Evolutionary conservation across 2,329 filamentous ascomycete species (phyloP).

Genomic region (Cordyceps cicadae): DNA sequence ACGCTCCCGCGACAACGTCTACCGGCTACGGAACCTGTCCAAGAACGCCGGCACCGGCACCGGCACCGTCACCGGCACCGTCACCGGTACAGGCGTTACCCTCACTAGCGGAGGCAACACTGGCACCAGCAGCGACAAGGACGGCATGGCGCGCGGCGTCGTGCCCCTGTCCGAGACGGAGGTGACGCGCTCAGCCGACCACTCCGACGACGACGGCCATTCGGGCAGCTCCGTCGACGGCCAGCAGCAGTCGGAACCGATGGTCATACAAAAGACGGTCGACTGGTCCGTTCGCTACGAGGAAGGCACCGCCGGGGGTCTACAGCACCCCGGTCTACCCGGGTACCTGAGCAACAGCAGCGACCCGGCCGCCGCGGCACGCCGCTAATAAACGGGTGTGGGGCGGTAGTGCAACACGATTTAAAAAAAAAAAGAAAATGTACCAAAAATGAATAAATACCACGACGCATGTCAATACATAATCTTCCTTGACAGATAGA

Average conservation of each 20-base stretch:
- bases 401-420: too few species aligned
- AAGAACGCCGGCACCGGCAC: background rate
- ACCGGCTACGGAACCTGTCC: slow-evolving; percentile 6
- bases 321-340: slow-evolving; percentile 7
- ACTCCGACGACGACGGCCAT: background rate
- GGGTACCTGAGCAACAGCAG: background rate
- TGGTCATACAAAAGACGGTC: slow-evolving; percentile 10
- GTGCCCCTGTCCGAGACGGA: background rate
- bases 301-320: background rate
- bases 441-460: too few species aligned
- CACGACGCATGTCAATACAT: too few species aligned
- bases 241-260: background rate
- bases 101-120: background rate
- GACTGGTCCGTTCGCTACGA: slow-evolving; percentile 11
- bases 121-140: background rate
- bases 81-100: background rate
- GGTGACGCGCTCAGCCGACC: background rate
- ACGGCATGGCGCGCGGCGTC: background rate
- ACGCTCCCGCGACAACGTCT: slow-evolving; percentile 4
- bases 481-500: too few species aligned
- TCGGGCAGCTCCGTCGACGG: background rate
- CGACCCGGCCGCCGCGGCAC: background rate
- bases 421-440: too few species aligned
- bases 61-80: background rate
- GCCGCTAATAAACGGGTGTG: too few species aligned